Evolutionary conservation across 1,284 basidiomycete genomes (phyloP).

Genomic region (Ceratobasidium sp.): DNA sequence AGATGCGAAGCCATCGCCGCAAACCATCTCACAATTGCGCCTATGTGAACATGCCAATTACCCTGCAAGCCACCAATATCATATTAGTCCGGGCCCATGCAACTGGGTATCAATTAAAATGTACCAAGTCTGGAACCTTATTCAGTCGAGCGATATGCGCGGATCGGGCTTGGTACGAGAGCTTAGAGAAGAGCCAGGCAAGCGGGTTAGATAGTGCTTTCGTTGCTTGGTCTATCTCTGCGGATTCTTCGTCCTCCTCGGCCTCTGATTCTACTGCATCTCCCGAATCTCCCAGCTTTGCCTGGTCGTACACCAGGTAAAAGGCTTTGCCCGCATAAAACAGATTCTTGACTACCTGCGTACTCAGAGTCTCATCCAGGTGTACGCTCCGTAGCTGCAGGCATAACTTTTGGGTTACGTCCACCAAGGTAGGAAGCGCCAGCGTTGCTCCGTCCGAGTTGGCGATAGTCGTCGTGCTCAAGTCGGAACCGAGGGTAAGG

Average conservation of each 20-base stretch:
- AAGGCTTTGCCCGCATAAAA: constrained; percentile 91
- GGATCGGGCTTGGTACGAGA: constrained; percentile 86
- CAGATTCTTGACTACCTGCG: constrained; percentile 94
- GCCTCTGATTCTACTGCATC: constrained; percentile 48
- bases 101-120: constrained; percentile 43
- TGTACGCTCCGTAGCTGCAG: constrained; percentile 83
- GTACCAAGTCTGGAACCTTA: constrained; percentile 55
- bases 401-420: constrained; percentile 77
- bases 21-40: constrained; percentile 89
- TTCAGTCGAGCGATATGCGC: constrained; percentile 73
- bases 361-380: constrained; percentile 75
- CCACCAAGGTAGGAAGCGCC: constrained; percentile 66
- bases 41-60: constrained; percentile 80
- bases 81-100: constrained; percentile 34
- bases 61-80: constrained; percentile 48
- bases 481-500: constrained; percentile 43
- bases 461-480: constrained; percentile 10
- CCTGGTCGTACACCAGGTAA: constrained; percentile 52
- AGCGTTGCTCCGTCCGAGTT: constrained; percentile 54
- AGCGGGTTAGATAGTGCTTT: constrained; percentile 63
- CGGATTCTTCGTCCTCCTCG: constrained; percentile 44
- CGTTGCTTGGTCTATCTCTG: constrained; percentile 46
- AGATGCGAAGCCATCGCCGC: constrained; percentile 86
- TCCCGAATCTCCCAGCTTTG: constrained; percentile 43
- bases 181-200: constrained; percentile 91